Base-by-base conservation (phyloP, 2,329 filamentous ascomycete genomes). In the Sarocladium kiliense region DNA sequence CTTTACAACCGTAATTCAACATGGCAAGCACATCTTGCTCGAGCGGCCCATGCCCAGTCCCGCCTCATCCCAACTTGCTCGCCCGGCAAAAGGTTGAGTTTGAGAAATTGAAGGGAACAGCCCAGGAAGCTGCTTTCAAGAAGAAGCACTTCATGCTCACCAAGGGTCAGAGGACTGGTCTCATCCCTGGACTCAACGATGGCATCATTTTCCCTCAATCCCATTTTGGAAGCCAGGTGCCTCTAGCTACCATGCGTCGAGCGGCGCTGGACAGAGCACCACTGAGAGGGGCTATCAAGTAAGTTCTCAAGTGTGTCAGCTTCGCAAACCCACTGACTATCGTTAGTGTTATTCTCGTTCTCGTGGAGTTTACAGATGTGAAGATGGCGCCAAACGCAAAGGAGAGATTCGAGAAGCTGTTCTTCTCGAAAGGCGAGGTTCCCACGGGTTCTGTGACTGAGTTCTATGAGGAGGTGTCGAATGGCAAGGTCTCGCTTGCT, bases 11-110 rank as follows among this genome's bases (percentile, higher is more conserved):
- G 21, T 11, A 44, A 18, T 26, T 16, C 10, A 47, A 26, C 12
- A 47, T 47, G 44, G 25, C 44, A 27, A 9, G 11, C 9, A 27
- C 25, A 47, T 26, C 44, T 47, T 47, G 44, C 19, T 26, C 21
- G 7, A 21, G 18, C 27, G 47, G 47, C n/a, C 27, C 47, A 12
- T 51, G 47, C 18, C 30, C 30, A 7, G 47, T 51, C 6, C 18
- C 47, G n/a, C 47, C 47, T 21, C 47, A 51, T 51, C 47, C 47
- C 4, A 51, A 51, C 30, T 16, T 51, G 30, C 47, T 51, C 47
- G 47, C 47, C 47, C 26, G 47, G 3, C 47, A 23, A 16, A 51
- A 51, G 47, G 30, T 36, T 25, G 47, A 51, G 30, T 11, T 19
- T 18, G 47, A 26, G 7, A 34, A 32, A 14, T 26, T 51, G 16